Evolutionary conservation across 2,329 filamentous ascomycete genomes (phyloP).

Genomic region (Pseudogymnoascus verrucosus): DNA sequence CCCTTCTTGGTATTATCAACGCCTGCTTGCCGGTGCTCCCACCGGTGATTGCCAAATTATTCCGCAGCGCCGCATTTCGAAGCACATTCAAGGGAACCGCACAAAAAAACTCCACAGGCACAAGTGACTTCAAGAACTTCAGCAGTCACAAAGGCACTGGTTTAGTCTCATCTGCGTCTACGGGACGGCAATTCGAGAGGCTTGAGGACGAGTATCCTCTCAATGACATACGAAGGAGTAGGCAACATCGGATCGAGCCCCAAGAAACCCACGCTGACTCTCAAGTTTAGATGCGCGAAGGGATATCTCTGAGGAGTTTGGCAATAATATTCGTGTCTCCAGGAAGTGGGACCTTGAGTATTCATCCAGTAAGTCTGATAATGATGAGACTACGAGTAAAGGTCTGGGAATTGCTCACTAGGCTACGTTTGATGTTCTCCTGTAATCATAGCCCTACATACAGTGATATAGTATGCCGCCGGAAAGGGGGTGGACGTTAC

Average conservation of each 20-base stretch:
- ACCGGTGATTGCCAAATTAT: constrained; percentile 16
- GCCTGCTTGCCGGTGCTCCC: constrained; percentile 20
- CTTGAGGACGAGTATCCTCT: neutral
- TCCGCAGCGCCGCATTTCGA: neutral
- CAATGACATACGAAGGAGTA: neutral
- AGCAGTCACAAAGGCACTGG: neutral
- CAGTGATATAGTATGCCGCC: neutral
- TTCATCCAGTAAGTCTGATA: too few species aligned
- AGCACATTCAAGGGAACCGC: too few species aligned
- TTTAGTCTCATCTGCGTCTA: neutral
- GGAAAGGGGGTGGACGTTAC: neutral
- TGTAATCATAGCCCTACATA: too few species aligned
- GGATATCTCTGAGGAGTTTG: too few species aligned
- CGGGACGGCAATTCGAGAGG: neutral
- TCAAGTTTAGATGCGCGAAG: too few species aligned
- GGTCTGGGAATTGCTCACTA: too few species aligned
- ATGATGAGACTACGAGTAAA: too few species aligned
- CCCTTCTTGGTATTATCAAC: constrained; percentile 21
- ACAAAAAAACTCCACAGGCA: neutral
- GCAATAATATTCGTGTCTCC: too few species aligned
- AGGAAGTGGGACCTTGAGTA: too few species aligned
- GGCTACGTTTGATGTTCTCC: too few species aligned
- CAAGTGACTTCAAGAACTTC: neutral
- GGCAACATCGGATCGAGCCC: too few species aligned
- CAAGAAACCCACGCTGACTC: too few species aligned